Evolutionary conservation across 2,329 filamentous ascomycete species (phyloP), one percentile per base, ranked within the genome.

Genomic region (Aspergillus fumigatus): DNA sequence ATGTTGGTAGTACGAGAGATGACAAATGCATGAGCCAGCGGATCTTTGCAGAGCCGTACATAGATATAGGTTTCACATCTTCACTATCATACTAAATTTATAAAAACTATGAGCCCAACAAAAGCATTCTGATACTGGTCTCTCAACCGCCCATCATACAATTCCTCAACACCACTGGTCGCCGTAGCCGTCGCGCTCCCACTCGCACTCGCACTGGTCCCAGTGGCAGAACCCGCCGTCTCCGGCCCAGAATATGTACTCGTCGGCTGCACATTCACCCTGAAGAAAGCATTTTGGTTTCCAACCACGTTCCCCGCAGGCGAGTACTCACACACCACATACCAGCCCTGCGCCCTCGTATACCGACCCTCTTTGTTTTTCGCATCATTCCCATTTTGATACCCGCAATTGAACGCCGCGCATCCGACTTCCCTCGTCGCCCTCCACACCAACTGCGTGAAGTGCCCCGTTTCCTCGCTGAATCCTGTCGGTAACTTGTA

Each of bases 371-470:
- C 8, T 21, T 45, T 25, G 8, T 48, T 59, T 54, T 55, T 63
- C 55, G 41, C 45, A 21, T 52, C 38, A 10, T 43, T 54, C 35
- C 25, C 54, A n/a, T 52, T 27, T 10, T 56, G 58, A 52, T 72
- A 74, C 49, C 74, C 69, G 56, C 79, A 82, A 59, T 76, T 64
- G 17, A 71, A 67, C 43, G 71, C 70, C 26, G 70, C 82, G 61
- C 82, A 90, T 0, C 86, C 85, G 0, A 88, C 80, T 35, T 77
- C 75, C 6, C 75, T 84, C 1, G 85, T 88, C 25, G 76, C 71
- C 70, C 81, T 84, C 88, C 88, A 90, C 5, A 90, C 87, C 6
- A 90, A 71, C 75, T 90, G 87, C 1, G 87, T 88, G 64, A 90
- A 90, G 68, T 90, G 87, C 0, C 87, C 88, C 19, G 87, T 88